Conservation (phyloP, 2,329 filamentous ascomycete genomes). For the Graphilbum sp. region DNA sequence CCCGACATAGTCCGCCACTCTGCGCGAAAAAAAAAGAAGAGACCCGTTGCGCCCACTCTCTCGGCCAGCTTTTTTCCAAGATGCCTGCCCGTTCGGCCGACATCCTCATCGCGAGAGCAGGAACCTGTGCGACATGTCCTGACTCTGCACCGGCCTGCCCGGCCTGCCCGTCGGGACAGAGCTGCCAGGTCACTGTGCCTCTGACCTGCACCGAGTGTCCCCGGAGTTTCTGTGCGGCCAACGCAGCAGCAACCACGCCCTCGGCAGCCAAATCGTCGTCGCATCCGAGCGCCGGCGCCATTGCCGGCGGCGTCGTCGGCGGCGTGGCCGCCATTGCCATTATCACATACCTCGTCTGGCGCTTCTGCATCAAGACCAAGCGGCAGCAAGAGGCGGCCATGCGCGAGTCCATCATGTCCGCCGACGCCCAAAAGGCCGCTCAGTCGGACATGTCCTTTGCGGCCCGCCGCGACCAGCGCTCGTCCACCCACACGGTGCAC, state of each 20-base stretch:
- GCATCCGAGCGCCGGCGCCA: conserved; percentile 61
- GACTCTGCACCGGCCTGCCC: conserved; percentile 27
- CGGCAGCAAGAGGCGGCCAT: conserved; percentile 37
- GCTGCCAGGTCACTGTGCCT: conserved; percentile 29
- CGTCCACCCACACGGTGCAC: conserved; percentile 70
- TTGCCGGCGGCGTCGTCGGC: conserved; percentile 81
- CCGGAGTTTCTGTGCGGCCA: conserved; percentile 26
- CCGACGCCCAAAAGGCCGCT: conserved; percentile 34
- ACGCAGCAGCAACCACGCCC: conserved; percentile 9
- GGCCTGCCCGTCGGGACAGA: conserved; percentile 22
- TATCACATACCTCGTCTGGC: conserved; percentile 68
- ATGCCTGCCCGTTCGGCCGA: not conserved
- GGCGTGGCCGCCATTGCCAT: conserved; percentile 62
- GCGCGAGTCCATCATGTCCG: conserved; percentile 32
- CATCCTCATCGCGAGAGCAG: conserved; percentile 22
- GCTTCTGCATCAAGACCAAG: conserved; percentile 70
- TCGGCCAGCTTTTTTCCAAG: too few species aligned
- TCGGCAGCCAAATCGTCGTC: conserved; percentile 14
- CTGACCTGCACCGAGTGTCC: conserved; percentile 30
- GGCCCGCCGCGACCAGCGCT: conserved; percentile 43
- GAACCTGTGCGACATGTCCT: conserved; percentile 29
- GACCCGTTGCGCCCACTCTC: too few species aligned
- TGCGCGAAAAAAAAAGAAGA: too few species aligned
- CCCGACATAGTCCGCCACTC: too few species aligned
- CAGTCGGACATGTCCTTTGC: conserved; percentile 34